Base-by-base conservation (phyloP, 2,329 filamentous ascomycete genomes). In the Aspergillus fumigatus region DNA sequence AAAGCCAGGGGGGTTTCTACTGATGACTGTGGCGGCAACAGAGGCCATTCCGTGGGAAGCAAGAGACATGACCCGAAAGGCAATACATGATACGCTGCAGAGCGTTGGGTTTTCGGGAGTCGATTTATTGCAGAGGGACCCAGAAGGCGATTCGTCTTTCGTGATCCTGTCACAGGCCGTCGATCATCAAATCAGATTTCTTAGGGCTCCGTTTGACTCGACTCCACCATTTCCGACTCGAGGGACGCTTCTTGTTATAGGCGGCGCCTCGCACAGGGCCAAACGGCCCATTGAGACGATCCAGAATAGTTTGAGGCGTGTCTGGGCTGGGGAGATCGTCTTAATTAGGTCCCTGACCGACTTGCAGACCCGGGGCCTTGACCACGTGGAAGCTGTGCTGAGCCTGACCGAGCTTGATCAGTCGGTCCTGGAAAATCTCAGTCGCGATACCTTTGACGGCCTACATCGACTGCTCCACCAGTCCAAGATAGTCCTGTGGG, bases 91-190 rank as follows among this genome's bases (percentile, higher is more conserved):
- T n/a, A 27, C 55, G 4, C 49, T 59, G 27, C 38, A 38, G 29
- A 10, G 51, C 14, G n/a, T 9, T 51, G 58, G 54, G 3, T 59
- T 59, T 29, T 54, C 54, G 9, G 58, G 58, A 17, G 52, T 59
- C 7, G 52, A 57, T 38, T 40, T 23, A 49, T 54, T 4, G 47
- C 29, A 55, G 10, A 57, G 41, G 9, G 47, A 50, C 7, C 47
- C 35, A 5, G 55, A 57, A 11, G 50, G 50, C 19, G 49, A 58
- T 21, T 41, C 56, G 26, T 50, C 54, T 45, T 58, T 49, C 50
- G 41, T 55, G 10, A 29, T 58, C 23, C 10, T 58, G 29, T 50
- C 41, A 25, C 56, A 58, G 43, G 56, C 56, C 14, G 17, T 58
- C 14, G 49, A 55, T 47, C 38, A 55, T 38, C 29, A 32, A 8